A percentile compares a stretch with the other conserved stretches of the same genome.
Evolutionary conservation across 768 basidiomycete species (phyloP).

Genomic region (Leccinum uliginosum): DNA sequence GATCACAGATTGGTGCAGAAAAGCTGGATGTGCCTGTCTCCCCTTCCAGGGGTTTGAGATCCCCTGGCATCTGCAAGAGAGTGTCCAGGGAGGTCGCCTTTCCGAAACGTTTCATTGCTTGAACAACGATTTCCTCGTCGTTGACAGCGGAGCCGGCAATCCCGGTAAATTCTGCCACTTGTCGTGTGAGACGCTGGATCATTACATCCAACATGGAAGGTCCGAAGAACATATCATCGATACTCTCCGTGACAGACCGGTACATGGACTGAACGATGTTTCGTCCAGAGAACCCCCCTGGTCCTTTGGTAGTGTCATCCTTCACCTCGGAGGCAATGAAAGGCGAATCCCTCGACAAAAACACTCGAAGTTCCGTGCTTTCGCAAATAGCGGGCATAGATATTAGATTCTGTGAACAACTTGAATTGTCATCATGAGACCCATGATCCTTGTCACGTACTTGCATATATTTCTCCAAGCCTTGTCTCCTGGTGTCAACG

Average conservation of each 20-base stretch:
- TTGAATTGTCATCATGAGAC: background rate
- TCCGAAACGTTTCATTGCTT: constrained; percentile 69
- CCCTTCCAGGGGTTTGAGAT: constrained; percentile 77
- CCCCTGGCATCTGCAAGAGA: constrained; percentile 68
- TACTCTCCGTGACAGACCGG: constrained; percentile 86
- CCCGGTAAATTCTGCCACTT: constrained; percentile 86
- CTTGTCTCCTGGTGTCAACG: constrained; percentile 72
- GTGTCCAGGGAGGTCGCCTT: constrained; percentile 64
- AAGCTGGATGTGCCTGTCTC: constrained; percentile 89
- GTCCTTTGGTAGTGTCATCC: constrained; percentile 37
- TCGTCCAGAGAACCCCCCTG: constrained; percentile 56
- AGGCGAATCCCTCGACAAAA: constrained; percentile 85
- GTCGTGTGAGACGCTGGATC: constrained; percentile 83
- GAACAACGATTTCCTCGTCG: constrained; percentile 82
- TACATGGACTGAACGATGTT: constrained; percentile 85
- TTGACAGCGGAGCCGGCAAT: constrained; percentile 73
- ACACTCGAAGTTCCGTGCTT: constrained; percentile 75
- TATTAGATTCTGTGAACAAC: constrained; percentile 55
- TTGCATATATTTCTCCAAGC: constrained; percentile 88
- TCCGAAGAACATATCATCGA: constrained; percentile 97
- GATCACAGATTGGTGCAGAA: constrained; percentile 90
- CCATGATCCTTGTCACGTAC: constrained; percentile 35
- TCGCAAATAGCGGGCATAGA: constrained; percentile 73
- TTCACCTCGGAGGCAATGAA: constrained; percentile 58
- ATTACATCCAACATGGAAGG: constrained; percentile 95